Evolutionary conservation across 2,329 filamentous ascomycete species (phyloP).

Genomic region (Dothideomycetidae sp.): DNA sequence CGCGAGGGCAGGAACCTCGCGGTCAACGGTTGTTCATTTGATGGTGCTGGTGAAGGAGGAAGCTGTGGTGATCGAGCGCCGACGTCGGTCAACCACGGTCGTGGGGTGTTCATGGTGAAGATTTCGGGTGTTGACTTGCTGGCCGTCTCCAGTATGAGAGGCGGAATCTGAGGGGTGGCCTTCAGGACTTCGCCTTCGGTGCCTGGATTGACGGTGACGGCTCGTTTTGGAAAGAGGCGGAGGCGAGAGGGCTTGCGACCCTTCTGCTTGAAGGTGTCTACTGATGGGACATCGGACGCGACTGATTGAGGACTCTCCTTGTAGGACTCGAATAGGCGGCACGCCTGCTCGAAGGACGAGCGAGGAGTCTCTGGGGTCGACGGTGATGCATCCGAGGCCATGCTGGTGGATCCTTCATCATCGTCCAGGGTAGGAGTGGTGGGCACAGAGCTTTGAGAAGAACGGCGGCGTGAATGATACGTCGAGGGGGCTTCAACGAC

Average conservation of each 20-base stretch:
- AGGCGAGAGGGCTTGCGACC: conserved; percentile 4
- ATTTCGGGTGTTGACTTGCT: conserved; percentile 1
- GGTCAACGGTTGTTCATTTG: conserved; percentile 1
- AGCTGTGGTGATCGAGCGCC: neutral
- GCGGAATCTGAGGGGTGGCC: conserved; percentile 5
- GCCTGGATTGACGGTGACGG: conserved; percentile 1
- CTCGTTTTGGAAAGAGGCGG: conserved; percentile 7
- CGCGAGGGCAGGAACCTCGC: conserved; percentile 3
- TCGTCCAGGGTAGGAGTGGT: conserved; percentile 8
- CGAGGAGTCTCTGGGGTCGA: conserved; percentile 7
- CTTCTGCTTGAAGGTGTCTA: conserved; percentile 3
- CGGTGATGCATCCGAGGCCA: conserved; percentile 5
- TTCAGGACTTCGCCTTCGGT: conserved; percentile 3
- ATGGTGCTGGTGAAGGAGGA: neutral
- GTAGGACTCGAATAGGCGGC: neutral
- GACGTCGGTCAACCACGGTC: neutral
- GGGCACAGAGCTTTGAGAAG: conserved; percentile 4
- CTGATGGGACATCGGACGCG: neutral
- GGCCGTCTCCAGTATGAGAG: conserved; percentile 3
- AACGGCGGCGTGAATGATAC: neutral
- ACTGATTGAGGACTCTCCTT: conserved; percentile 2
- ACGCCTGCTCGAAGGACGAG: conserved; percentile 8
- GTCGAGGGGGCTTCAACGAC: neutral
- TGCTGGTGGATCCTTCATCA: conserved; percentile 5
- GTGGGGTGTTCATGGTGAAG: neutral